phyloP scores from a whole-genome alignment of 2,329 filamentous ascomycete species.

The Diplodia intermedia region DNA sequence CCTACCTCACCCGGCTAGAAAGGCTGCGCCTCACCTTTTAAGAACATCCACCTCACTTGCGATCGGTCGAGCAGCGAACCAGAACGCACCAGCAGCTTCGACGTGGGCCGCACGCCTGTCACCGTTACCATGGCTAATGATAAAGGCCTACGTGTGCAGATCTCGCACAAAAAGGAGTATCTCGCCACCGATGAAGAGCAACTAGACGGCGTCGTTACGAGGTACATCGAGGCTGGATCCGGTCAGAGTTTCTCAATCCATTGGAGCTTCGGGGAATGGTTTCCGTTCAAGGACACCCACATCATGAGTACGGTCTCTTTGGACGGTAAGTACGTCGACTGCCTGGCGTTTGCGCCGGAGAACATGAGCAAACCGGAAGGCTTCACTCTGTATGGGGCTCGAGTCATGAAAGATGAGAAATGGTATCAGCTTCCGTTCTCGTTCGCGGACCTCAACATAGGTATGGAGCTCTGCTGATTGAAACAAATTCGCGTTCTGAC shows the following conservation, averaged over 20 bases:
- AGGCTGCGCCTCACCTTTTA: not conserved
- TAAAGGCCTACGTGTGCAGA: not conserved
- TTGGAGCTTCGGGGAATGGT: conserved; percentile 30
- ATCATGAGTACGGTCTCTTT: conserved; percentile 34
- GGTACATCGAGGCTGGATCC: conserved; percentile 44
- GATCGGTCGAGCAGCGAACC: too few relatives aligned
- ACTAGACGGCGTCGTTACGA: conserved; percentile 34
- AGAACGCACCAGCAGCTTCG: not conserved
- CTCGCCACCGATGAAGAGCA: conserved; percentile 35
- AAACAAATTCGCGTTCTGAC: not conserved
- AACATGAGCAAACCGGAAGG: not conserved
- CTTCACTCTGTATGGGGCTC: not conserved
- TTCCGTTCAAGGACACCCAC: conserved; percentile 31
- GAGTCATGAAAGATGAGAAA: not conserved
- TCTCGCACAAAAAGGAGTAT: conserved; percentile 37
- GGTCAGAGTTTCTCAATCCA: conserved; percentile 39
- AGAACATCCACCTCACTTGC: conserved; percentile 39
- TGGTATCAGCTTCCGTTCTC: not conserved
- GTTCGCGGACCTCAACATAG: conserved; percentile 4
- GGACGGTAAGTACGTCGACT: conserved; percentile 34
- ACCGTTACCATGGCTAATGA: not conserved
- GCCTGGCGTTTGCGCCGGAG: not conserved
- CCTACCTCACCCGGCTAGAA: not conserved
- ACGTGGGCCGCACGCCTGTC: not conserved
- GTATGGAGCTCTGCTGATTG: not conserved